A percentile compares a stretch with the other conserved stretches of the same genome.
Conservation (phyloP, 257 asterid species). For the Gentiana macrophylla region DNA sequence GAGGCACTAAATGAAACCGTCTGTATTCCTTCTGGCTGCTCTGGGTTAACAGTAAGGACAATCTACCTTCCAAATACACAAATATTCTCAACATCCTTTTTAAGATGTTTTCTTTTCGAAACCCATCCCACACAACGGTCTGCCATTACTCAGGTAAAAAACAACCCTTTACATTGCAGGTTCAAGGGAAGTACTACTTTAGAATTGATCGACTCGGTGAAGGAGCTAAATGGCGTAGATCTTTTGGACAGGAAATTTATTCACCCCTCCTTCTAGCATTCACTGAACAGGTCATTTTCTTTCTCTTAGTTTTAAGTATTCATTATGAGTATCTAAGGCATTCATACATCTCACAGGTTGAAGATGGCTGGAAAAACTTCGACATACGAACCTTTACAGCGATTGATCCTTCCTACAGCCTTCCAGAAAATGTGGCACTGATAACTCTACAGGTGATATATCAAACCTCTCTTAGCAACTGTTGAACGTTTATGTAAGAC, state of each 20-base stretch:
- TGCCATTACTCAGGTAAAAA: no score
- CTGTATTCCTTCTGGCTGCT: conserved; percentile 42
- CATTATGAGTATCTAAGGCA: conserved; percentile 1
- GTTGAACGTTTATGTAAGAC: neutral
- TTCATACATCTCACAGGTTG: conserved; percentile 38
- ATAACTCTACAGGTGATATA: conserved; percentile 72
- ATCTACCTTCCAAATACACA: no score
- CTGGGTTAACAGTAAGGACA: conserved; percentile 63
- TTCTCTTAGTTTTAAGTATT: neutral
- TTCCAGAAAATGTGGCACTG: conserved; percentile 72
- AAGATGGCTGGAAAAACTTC: conserved; percentile 31
- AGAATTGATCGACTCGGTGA: conserved; percentile 69
- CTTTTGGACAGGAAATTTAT: conserved; percentile 84
- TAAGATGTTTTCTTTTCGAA: no score
- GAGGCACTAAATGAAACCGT: conserved; percentile 82
- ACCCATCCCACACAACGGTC: no score
- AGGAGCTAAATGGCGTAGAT: conserved; percentile 91
- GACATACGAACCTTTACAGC: conserved; percentile 52
- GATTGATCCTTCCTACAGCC: conserved; percentile 67
- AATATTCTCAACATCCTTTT: no score
- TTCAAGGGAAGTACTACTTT: conserved; percentile 68
- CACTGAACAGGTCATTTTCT: conserved; percentile 44
- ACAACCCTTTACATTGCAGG: conserved; percentile 20
- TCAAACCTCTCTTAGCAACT: neutral
- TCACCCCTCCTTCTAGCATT: conserved; percentile 90